Evolutionary conservation across 1,139 yeast genomes (phyloP).

Genomic region (Kodamaea ohmeri): DNA sequence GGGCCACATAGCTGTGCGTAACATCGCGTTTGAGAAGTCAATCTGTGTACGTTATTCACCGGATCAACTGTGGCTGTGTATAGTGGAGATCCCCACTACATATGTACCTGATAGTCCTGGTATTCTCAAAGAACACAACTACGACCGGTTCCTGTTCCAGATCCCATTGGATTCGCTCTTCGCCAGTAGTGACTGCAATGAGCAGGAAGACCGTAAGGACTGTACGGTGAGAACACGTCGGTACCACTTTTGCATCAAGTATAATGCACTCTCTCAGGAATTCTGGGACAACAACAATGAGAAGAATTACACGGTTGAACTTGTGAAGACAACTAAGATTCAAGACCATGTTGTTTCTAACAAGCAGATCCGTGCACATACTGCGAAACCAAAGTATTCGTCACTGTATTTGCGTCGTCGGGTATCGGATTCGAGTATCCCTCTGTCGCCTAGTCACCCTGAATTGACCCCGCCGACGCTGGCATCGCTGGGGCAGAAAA

Average conservation of each 20-base stretch:
- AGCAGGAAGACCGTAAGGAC: slow-evolving; percentile 5
- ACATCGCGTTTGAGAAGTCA: slow-evolving; percentile 61
- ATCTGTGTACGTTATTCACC: slow-evolving; percentile 64
- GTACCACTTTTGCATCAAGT: slow-evolving; percentile 59
- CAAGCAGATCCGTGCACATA: slow-evolving; percentile 19
- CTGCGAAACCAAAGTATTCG: slow-evolving; percentile 38
- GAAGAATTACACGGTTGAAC: slow-evolving; percentile 56
- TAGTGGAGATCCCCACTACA: slow-evolving; percentile 63
- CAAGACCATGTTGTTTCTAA: slow-evolving; percentile 1
- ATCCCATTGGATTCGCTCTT: slow-evolving; percentile 44
- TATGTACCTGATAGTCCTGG: slow-evolving; percentile 63
- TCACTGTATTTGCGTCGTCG: slow-evolving; percentile 37
- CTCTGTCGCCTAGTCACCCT: slow-evolving; percentile 2
- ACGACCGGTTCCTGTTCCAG: slow-evolving; percentile 59
- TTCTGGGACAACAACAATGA: slow-evolving; percentile 75
- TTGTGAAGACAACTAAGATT: slow-evolving; percentile 27
- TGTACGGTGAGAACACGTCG: slow-evolving; percentile 17
- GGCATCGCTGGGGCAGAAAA: slow-evolving; percentile 5
- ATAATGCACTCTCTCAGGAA: slow-evolving; percentile 47
- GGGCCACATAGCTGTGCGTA: slow-evolving; percentile 74
- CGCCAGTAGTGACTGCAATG: slow-evolving; percentile 6
- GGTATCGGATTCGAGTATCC: slow-evolving; percentile 31
- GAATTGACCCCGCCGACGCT: slow-evolving; percentile 11
- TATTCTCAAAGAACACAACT: slow-evolving; percentile 45
- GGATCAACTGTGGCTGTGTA: slow-evolving; percentile 66